Evolutionary conservation across 768 basidiomycete genomes (phyloP).

Genomic region (Mycena floridula): DNA sequence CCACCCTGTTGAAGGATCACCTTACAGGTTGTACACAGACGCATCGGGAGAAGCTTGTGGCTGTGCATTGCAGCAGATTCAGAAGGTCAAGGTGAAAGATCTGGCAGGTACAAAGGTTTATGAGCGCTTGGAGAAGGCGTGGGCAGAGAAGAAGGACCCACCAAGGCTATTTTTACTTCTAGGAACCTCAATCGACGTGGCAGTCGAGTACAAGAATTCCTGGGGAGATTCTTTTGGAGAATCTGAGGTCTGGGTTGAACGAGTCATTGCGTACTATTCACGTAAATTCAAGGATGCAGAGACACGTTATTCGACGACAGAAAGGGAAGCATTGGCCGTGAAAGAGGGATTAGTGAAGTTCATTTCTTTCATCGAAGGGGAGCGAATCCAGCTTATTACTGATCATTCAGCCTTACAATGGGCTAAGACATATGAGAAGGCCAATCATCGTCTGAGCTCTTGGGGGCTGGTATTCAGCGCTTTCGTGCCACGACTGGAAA

Average conservation of each 20-base stretch:
- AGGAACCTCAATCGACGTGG: conserved; percentile 4
- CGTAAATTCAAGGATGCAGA: conserved; percentile 16
- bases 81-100: conserved; percentile 4
- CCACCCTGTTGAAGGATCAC: conserved; percentile 10
- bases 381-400: conserved; percentile 9
- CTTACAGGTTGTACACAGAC: conserved; percentile 22
- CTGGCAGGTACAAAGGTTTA: conserved; percentile 8
- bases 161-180: background rate
- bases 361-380: conserved; percentile 23
- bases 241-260: conserved; percentile 12
- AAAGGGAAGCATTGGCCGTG: conserved; percentile 18
- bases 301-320: conserved; percentile 19
- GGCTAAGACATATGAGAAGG: conserved; percentile 6
- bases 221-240: conserved; percentile 5
- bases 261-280: conserved; percentile 17
- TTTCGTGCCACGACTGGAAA: background rate
- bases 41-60: conserved; percentile 7
- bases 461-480: conserved; percentile 20
- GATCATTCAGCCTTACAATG: conserved; percentile 9
- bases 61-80: conserved; percentile 10
- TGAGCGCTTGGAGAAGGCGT: conserved; percentile 2
- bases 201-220: background rate
- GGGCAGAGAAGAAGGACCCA: too few species aligned
- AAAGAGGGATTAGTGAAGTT: conserved; percentile 23
- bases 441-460: conserved; percentile 8